phyloP scores from a whole-genome alignment of 1,284 basidiomycete species.

The Cryptococcus maquisensis region DNA sequence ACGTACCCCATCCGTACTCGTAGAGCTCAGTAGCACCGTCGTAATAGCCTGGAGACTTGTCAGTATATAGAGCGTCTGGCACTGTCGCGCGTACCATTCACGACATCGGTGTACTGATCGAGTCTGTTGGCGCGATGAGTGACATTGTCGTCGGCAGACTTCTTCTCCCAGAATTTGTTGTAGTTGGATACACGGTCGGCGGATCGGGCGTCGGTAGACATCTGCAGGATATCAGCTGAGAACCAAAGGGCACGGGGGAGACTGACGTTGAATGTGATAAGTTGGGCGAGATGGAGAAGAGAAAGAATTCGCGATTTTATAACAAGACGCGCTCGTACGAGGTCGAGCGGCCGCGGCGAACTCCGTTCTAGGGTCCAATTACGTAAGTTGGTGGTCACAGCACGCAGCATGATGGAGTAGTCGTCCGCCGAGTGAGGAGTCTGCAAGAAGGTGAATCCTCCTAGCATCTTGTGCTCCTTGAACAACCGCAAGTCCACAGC shows the following conservation, averaged over 20 bases:
- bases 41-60: conserved; percentile 68
- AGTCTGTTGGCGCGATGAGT: conserved; percentile 71
- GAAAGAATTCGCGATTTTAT: background rate
- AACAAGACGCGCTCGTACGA: background rate
- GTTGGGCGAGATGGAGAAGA: background rate
- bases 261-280: background rate
- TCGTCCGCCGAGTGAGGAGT: too few relatives aligned
- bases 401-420: too few relatives aligned
- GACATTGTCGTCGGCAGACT: conserved; percentile 67
- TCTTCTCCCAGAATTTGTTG: conserved; percentile 89
- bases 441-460: too few relatives aligned
- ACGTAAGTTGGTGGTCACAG: too few relatives aligned
- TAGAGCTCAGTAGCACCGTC: conserved; percentile 95
- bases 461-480: too few relatives aligned
- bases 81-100: conserved; percentile 64
- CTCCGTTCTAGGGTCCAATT: too few relatives aligned
- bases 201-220: conserved; percentile 66
- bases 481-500: too few relatives aligned
- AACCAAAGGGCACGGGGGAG: background rate
- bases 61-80: background rate
- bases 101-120: conserved; percentile 84
- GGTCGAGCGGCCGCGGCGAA: background rate
- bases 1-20: conserved; percentile 68
- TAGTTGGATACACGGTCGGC: conserved; percentile 83
- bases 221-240: conserved; percentile 1